Base-by-base conservation (phyloP, 768 basidiomycete genomes). In the Lactifluus piperatus region DNA sequence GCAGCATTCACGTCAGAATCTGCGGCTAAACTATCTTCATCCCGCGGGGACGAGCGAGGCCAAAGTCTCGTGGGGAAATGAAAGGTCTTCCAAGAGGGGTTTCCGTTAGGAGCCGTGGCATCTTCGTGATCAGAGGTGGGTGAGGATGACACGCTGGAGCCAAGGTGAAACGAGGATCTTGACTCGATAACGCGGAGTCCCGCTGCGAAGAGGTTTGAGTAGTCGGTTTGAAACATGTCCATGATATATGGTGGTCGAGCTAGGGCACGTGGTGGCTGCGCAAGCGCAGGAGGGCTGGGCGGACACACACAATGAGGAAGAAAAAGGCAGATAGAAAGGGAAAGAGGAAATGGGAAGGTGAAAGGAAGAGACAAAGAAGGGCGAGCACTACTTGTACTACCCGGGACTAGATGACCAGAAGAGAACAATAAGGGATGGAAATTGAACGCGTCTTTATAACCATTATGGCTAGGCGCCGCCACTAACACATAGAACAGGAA, bases 131-230 rank as follows among this genome's bases (percentile, higher is more conserved):
- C 27, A 29, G 51, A n/a, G 7, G 45, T 13, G 30, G 46, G 41
- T 22, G 20, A 43, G 1, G 37, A 36, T 46, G 60, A 44, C 18
- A 46, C 30, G 41, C 18, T 16, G 10, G 32, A n/a, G 27, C 13
- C 5, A 8, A 10, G 46, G 11, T 39, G 20, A 46, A 32, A 8
- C 8, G 51, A 51, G 4, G 58, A 22, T 30, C 49, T 45, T 29
- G 60, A 50, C 30, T 48, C 32, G 48, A 62, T 62, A 20, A 54
- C 61, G 27, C 61, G 61, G 22, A 64, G 55, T 16, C 63, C 63
- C 13, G 63, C 54, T 18, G 63, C 39, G 36, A 64, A 62, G 36
- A 64, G 61, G 22, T 63, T 57, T 6, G 63, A 64, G 44, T 64
- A 64, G 49, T 62, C 52, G 32, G 62, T 39, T 47, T 56, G 41